Base-by-base conservation (phyloP, 2,329 filamentous ascomycete genomes). In the Monosporascus sp. region DNA sequence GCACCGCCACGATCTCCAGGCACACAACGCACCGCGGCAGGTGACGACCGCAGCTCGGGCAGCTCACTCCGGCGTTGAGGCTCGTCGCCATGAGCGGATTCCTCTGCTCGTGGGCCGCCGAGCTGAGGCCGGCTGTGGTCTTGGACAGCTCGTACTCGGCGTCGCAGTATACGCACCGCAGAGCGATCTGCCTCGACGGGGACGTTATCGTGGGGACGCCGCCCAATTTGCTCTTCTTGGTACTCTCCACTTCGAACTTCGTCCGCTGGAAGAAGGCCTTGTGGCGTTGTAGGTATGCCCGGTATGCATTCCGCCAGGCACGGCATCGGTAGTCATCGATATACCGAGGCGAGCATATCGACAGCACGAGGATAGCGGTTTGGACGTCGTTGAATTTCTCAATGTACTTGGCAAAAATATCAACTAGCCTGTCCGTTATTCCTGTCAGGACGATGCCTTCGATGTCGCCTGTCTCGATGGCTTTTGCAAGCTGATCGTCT, bases 381-480 rank as follows among this genome's bases (percentile, higher is more conserved):
- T 95, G 90, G 24, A 89, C 78, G 67, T 93, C 89, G 64, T 85
- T 79, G 67, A 87, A 91, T 60, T 87, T 87, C 61, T 86, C 79
- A 46, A 94, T 80, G 68, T 91, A 91, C 49, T 83, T 82, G 56
- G 88, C 86, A 55, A 93, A 81, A 18, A 94, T 82, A 65, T 91
- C 87, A 54, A 92, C 84, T 50, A 87, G 78, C 51, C 77, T 76
- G 59, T 90, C 87, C 3, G 84, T 85, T 55, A 95, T 85, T 38
- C 90, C 90, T 0, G 88, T 89, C 14, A 95, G 78, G 3, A 91
- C 81, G 41, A 94, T 82, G 35, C 86, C 89, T 68, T 91, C 87
- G 49, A 92, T 81, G 62, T 92, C 85, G 48, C 89, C 89, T 3
- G 81, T 80, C 14, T 75, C 72, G 49, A 86, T 80, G 17, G 84